These are phyloP conservation scores for Penicillium sp. DNA, from an alignment of 2,329 filamentous ascomycete genomes.

Conservation along the genomic window DNA sequence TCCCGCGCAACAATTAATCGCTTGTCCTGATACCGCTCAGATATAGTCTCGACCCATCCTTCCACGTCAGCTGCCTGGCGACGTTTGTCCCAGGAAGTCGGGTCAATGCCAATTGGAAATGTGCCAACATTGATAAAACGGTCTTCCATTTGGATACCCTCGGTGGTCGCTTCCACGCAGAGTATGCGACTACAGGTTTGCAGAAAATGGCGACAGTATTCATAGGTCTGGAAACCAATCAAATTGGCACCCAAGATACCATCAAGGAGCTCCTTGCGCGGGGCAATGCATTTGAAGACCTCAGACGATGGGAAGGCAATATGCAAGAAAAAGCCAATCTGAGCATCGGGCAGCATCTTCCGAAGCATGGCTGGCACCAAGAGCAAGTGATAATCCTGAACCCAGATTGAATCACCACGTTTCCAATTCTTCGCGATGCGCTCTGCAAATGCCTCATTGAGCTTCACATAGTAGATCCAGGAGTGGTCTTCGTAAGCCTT, in stretches of 20 bases:
- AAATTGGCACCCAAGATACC: conserved; percentile 91
- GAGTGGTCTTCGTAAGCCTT: conserved; percentile 97
- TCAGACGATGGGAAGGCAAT: conserved; percentile 94
- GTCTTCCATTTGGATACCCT: conserved; percentile 85
- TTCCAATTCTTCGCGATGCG: conserved; percentile 89
- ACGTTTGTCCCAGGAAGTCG: conserved; percentile 64
- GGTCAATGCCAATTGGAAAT: conserved; percentile 86
- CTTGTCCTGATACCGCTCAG: conserved; percentile 80
- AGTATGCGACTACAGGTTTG: conserved; percentile 91
- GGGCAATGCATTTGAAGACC: conserved; percentile 85
- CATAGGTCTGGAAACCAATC: conserved; percentile 86
- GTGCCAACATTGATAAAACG: conserved; percentile 85
- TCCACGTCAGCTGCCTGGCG: conserved; percentile 67
- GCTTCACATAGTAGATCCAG: conserved; percentile 86
- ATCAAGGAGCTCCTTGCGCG: conserved; percentile 78
- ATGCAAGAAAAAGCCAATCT: conserved; percentile 94
- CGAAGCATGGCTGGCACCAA: conserved; percentile 85
- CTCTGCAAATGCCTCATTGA: conserved; percentile 91
- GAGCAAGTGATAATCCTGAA: conserved; percentile 91
- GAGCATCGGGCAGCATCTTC: conserved; percentile 76
- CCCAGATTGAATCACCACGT: conserved; percentile 84
- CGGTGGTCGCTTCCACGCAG: conserved; percentile 79
- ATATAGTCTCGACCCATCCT: conserved; percentile 72
- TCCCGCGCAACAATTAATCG: conserved; percentile 87
- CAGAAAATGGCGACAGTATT: conserved; percentile 89